Base-by-base conservation (phyloP, 2,329 filamentous ascomycete genomes). In the Colletotrichum sp. region DNA sequence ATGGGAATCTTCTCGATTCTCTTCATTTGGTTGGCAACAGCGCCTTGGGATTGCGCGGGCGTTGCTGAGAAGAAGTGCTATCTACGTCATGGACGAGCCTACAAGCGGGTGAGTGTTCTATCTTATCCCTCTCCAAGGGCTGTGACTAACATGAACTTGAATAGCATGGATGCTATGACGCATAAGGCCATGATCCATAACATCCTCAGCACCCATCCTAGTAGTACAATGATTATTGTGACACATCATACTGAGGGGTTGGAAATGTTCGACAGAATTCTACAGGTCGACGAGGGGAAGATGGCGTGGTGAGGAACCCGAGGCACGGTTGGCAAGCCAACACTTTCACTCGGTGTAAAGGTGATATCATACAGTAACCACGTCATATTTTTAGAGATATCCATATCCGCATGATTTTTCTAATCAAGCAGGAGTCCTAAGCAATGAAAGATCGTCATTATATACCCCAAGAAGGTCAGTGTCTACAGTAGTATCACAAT, bases 361-460 rank as follows among this genome's bases (percentile, higher is more conserved):
- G 6, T 52, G 44, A 13, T 52, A 6, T 22, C n/a, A 22, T 52
- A 5, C 44, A 9, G 11, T 22, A 52, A 7, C 2, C n/a, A 13
- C 2, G n/a, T 52, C 44, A 25, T 22, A 19, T 13, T 52, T 4
- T 8, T 6, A 22, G n/a, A 52, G 44, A 13, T 7, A 52, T 13
- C 0, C 3, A 22, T 7, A 52, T 13, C 0, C 3, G 1, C n/a
- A 13, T 22, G 44, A 2, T 22, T 22, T 19, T 13, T 4, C 44
- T 22, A 22, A 11, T 52, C 44, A 25, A 52, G n/a, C n/a, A 25
- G 44, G 44, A 52, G 44, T 2, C 44, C n/a, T 52, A 22, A 22
- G n/a, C 11, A 22, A 52, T 52, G 12, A 52, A 12, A 52, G 44
- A 52, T 52, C 1, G 6, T 7, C 44, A 22, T 52, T 7, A 13